Percentiles rank a stretch among this genome's conserved stretches.
These are phyloP conservation scores for Austroboletus novae-zelandiae DNA, from an alignment of 1,284 basidiomycete species.

Conservation along the genomic window DNA sequence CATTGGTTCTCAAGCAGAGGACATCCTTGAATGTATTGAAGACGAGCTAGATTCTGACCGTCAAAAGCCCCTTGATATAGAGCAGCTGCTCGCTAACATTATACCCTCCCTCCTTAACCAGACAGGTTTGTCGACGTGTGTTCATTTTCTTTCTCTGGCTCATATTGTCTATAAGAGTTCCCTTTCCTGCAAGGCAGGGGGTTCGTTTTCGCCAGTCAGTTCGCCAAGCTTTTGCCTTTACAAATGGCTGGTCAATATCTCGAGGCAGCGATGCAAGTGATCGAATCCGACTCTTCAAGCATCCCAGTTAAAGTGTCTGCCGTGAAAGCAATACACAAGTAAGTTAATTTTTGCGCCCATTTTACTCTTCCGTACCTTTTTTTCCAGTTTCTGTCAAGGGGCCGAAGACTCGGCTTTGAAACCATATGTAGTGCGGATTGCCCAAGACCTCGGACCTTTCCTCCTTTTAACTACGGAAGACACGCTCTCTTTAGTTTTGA, in stretches of 20 bases:
- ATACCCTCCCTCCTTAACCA: slow-evolving; percentile 75
- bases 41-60: slow-evolving; percentile 67
- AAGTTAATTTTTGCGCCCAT: slow-evolving; percentile 21
- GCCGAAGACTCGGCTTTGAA: slow-evolving; percentile 54
- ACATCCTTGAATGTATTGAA: slow-evolving; percentile 74
- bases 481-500: slow-evolving; percentile 87
- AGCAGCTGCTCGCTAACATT: slow-evolving; percentile 71
- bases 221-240: slow-evolving; percentile 69
- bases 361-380: slow-evolving; percentile 1
- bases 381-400: slow-evolving; percentile 62
- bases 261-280: slow-evolving; percentile 78
- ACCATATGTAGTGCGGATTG: slow-evolving; percentile 71
- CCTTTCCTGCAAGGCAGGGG: slow-evolving; percentile 93
- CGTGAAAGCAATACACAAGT: slow-evolving; percentile 91
- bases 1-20: slow-evolving; percentile 81
- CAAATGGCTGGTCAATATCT: slow-evolving; percentile 82
- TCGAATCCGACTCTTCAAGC: slow-evolving; percentile 70
- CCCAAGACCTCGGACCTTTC: slow-evolving; percentile 85
- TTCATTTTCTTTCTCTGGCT: slow-evolving; percentile 1
- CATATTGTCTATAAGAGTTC: slow-evolving; percentile 47
- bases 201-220: slow-evolving; percentile 94
- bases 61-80: slow-evolving; percentile 72
- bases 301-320: slow-evolving; percentile 93
- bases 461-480: slow-evolving; percentile 80
- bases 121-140: slow-evolving; percentile 44